Percentiles rank a stretch among this genome's conserved stretches.
Conservation (phyloP, 805 yeast species). For the Brettanomyces bruxellensis region DNA sequence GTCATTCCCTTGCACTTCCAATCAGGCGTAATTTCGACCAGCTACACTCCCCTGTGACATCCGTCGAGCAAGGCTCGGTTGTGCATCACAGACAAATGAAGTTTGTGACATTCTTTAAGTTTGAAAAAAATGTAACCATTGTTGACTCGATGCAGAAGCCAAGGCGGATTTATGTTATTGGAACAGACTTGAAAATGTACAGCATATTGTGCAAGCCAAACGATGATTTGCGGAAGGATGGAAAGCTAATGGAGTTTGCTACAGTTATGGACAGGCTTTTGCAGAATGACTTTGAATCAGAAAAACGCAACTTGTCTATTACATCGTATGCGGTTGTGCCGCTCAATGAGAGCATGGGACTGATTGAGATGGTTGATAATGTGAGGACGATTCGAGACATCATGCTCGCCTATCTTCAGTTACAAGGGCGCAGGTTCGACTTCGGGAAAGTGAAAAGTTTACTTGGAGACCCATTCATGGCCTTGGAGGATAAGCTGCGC, state of each 20-base stretch:
- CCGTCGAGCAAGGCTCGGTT: constrained; percentile 18
- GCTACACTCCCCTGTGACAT: constrained; percentile 37
- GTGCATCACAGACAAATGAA: constrained; percentile 9
- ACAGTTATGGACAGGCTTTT: constrained; percentile 74
- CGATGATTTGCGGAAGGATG: constrained; percentile 93
- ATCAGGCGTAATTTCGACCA: constrained; percentile 61
- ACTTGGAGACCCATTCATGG: constrained; percentile 13
- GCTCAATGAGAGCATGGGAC: constrained; percentile 75
- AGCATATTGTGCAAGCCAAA: constrained; percentile 72
- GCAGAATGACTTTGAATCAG: constrained; percentile 57
- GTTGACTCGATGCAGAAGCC: constrained; percentile 85
- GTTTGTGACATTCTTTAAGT: constrained; percentile 45
- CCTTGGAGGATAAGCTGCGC: constrained; percentile 24
- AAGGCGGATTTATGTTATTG: constrained; percentile 61
- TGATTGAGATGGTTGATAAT: constrained; percentile 82
- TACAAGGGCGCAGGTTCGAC: constrained; percentile 20
- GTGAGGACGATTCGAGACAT: constrained; percentile 65
- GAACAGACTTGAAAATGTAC: constrained; percentile 70
- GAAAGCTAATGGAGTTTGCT: constrained; percentile 87
- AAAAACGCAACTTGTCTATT: constrained; percentile 61
- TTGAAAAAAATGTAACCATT: constrained; percentile 61
- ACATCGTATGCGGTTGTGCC: constrained; percentile 86
- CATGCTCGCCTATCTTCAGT: constrained; percentile 24
- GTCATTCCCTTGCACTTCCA: constrained; percentile 57
- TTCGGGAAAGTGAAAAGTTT: constrained; percentile 17